Conservation (phyloP, 2,329 filamentous ascomycete genomes). For the Pseudocercospora fuligena region DNA sequence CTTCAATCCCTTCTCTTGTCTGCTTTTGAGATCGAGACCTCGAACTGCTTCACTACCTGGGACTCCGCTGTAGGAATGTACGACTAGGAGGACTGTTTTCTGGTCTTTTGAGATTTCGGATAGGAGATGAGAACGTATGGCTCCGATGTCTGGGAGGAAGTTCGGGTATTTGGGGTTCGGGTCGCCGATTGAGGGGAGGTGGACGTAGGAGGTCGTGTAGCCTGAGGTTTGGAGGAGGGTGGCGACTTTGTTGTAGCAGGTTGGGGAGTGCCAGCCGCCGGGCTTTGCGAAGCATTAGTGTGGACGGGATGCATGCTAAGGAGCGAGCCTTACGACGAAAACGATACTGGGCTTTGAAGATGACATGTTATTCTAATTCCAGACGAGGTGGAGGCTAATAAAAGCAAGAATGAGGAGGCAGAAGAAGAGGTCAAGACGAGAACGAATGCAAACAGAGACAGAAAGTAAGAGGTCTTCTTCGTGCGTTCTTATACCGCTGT, state of each 20-base stretch:
- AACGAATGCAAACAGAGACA: neutral
- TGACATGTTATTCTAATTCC: neutral
- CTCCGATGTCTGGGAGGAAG: too few relatives aligned
- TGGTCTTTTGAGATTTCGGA: too few relatives aligned
- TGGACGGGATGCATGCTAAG: neutral
- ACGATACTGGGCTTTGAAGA: neutral
- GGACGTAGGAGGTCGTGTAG: neutral
- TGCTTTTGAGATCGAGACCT: too few relatives aligned
- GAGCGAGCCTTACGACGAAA: neutral
- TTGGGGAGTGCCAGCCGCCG: neutral
- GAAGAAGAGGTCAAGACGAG: neutral
- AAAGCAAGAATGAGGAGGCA: neutral
- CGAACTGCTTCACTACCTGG: too few relatives aligned
- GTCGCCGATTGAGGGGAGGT: neutral
- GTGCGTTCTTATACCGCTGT: neutral
- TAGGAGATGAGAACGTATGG: too few relatives aligned
- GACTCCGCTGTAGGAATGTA: too few relatives aligned
- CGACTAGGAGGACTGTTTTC: too few relatives aligned
- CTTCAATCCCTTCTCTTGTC: too few relatives aligned
- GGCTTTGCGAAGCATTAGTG: neutral
- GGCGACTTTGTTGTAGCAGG: neutral
- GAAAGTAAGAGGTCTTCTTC: neutral
- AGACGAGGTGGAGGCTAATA: too few relatives aligned
- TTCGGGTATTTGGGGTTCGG: too few relatives aligned
- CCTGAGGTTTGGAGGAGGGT: neutral